phyloP scores from a whole-genome alignment of 2,329 filamentous ascomycete genomes.

The Pseudogymnoascus sp. region DNA sequence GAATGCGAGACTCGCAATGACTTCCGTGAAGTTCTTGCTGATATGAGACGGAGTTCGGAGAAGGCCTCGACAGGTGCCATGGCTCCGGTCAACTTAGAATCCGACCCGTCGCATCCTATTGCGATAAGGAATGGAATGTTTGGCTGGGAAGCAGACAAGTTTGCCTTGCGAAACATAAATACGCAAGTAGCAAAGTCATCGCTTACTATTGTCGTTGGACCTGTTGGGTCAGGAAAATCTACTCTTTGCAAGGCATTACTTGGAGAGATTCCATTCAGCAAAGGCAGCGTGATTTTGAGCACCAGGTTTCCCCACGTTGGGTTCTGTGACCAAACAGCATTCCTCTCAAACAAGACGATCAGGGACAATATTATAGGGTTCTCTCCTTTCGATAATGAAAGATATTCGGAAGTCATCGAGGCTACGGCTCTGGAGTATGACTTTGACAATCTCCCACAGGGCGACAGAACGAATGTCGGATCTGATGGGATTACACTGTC shows the following conservation, averaged over 20 bases:
- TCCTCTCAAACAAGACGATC: conserved; percentile 35
- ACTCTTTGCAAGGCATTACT: conserved; percentile 30
- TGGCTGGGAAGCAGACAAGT: conserved; percentile 24
- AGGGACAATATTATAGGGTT: conserved; percentile 32
- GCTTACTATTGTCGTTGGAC: conserved; percentile 25
- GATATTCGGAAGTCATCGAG: conserved; percentile 22
- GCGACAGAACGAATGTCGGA: conserved; percentile 23
- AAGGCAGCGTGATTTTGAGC: conserved; percentile 21
- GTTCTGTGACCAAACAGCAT: conserved; percentile 37
- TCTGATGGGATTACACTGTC: conserved; percentile 16
- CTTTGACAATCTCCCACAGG: conserved; percentile 18
- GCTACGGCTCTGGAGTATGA: conserved; percentile 21
- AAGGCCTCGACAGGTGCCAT: background rate
- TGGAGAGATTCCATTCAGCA: conserved; percentile 27
- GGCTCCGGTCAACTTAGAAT: background rate
- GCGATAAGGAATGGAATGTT: conserved; percentile 21
- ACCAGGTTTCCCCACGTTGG: conserved; percentile 23
- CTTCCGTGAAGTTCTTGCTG: conserved; percentile 14
- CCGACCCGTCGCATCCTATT: conserved; percentile 9
- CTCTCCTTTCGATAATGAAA: conserved; percentile 21
- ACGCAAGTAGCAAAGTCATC: conserved; percentile 15
- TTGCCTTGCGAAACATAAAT: conserved; percentile 19
- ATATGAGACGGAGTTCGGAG: conserved; percentile 10
- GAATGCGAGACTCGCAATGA: conserved; percentile 19
- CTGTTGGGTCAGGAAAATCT: conserved; percentile 29